Evolutionary conservation across 2,329 filamentous ascomycete species (phyloP).

Genomic region (Botryotinia convoluta): DNA sequence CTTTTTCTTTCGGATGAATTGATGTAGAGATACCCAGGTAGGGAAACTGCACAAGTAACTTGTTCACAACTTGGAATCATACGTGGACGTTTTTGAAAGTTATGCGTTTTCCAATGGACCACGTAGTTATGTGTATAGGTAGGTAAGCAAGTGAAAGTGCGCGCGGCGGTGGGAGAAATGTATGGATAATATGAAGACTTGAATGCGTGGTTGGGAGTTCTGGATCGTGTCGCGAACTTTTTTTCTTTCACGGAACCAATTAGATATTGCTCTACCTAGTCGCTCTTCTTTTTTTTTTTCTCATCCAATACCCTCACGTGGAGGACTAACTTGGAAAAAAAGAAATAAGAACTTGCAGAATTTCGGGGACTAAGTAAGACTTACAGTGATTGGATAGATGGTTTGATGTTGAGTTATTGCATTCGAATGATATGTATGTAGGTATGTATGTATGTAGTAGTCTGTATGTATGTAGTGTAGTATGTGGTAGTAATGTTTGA

Average conservation of each 20-base stretch:
- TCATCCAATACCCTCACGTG: slow-evolving; percentile 18
- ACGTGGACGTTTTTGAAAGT: slow-evolving; percentile 34
- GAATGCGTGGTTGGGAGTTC: slow-evolving; percentile 12
- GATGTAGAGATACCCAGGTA: slow-evolving; percentile 20
- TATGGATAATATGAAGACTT: slow-evolving; percentile 26
- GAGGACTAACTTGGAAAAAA: slow-evolving; percentile 10
- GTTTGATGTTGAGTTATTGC: background rate
- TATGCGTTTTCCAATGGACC: slow-evolving; percentile 30
- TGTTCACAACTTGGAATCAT: slow-evolving; percentile 26
- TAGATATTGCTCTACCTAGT: slow-evolving; percentile 22
- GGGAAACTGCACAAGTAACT: slow-evolving; percentile 19
- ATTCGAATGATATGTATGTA: background rate
- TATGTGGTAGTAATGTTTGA: slow-evolving; percentile 24
- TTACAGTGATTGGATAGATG: slow-evolving; percentile 21
- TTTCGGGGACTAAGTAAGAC: slow-evolving; percentile 21
- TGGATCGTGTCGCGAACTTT: slow-evolving; percentile 26
- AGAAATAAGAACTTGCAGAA: slow-evolving; percentile 15
- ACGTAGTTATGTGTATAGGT: slow-evolving; percentile 28
- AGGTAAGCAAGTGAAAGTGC: slow-evolving; percentile 24
- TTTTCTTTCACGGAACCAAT: slow-evolving; percentile 31
- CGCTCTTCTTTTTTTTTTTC: background rate
- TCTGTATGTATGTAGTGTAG: background rate
- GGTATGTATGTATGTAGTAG: background rate
- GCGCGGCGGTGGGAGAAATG: slow-evolving; percentile 24
- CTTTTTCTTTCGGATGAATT: slow-evolving; percentile 22